Conservation (phyloP, 2,329 filamentous ascomycete species). For the Akanthomyces dipterigenus region DNA sequence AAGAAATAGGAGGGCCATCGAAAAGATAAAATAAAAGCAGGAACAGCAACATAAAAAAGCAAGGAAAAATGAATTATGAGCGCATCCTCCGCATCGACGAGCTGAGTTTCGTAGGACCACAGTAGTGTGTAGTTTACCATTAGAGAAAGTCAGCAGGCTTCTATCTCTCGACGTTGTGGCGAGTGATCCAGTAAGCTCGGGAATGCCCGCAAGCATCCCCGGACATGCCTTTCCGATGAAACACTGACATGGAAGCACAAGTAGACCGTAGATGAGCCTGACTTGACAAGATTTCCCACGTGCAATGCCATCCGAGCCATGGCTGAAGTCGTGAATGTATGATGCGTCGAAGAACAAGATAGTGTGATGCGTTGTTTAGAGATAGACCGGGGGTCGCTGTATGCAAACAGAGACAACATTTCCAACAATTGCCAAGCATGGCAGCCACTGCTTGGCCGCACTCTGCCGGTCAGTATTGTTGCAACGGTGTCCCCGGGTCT, state of each 20-base stretch:
- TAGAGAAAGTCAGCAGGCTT: not conserved
- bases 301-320: slow-evolving; percentile 33
- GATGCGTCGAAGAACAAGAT: slow-evolving; percentile 37
- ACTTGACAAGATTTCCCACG: not conserved
- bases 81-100: slow-evolving; percentile 8
- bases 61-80: slow-evolving; percentile 5
- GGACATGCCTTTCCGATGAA: slow-evolving; percentile 13
- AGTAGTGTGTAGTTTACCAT: slow-evolving; percentile 4
- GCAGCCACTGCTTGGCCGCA: not conserved
- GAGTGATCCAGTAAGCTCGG: slow-evolving; percentile 4
- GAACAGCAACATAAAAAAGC: slow-evolving; percentile 22
- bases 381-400: not conserved
- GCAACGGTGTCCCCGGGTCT: not conserved
- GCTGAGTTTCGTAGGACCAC: not conserved
- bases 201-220: not conserved
- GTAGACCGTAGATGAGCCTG: not conserved
- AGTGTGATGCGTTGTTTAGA: slow-evolving; percentile 25
- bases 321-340: slow-evolving; percentile 28
- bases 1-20: slow-evolving; percentile 17
- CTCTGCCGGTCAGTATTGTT: not conserved
- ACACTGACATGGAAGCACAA: not conserved
- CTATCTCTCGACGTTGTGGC: not conserved
- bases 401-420: not conserved
- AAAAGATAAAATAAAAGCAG: slow-evolving; percentile 18
- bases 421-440: not conserved